phyloP scores from a whole-genome alignment of 2,329 filamentous ascomycete species.

The Colletotrichum higginsianum region DNA sequence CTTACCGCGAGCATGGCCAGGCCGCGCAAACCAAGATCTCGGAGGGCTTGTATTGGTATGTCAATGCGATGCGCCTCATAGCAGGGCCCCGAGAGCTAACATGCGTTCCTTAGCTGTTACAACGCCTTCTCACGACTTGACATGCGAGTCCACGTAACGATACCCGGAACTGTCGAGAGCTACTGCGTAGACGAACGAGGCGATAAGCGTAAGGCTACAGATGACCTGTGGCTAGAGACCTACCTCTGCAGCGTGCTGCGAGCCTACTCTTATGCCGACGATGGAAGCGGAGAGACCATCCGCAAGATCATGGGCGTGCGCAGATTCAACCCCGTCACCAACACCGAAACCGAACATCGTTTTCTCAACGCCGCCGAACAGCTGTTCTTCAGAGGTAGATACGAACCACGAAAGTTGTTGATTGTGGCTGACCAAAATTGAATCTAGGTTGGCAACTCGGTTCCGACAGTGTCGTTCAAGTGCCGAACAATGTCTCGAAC shows the following conservation, averaged over 20 bases:
- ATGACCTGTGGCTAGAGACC: slow-evolving; percentile 96
- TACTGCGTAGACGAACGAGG: slow-evolving; percentile 98
- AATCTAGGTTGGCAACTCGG: slow-evolving; percentile 88
- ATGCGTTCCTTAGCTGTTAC: slow-evolving; percentile 77
- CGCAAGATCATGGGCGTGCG: slow-evolving; percentile 98
- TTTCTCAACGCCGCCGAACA: slow-evolving; percentile 95
- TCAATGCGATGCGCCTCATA: slow-evolving; percentile 35
- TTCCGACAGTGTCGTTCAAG: slow-evolving; percentile 96
- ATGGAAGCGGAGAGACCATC: slow-evolving; percentile 93
- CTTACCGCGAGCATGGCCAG: slow-evolving; percentile 87
- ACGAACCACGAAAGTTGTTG: too few species aligned
- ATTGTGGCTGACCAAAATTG: slow-evolving; percentile 41
- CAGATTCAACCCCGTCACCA: slow-evolving; percentile 97
- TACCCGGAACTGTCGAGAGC: slow-evolving; percentile 95
- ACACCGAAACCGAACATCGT: slow-evolving; percentile 97
- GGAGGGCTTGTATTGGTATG: slow-evolving; percentile 91
- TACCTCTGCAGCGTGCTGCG: slow-evolving; percentile 95
- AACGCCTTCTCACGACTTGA: slow-evolving; percentile 98
- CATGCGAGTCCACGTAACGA: slow-evolving; percentile 98
- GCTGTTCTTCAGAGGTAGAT: slow-evolving; percentile 89
- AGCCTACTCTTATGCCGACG: slow-evolving; percentile 96
- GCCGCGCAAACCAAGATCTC: slow-evolving; percentile 83
- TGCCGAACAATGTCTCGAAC: slow-evolving; percentile 96
- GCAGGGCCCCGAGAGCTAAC: slow-evolving; percentile 50
- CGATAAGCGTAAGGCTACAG: slow-evolving; percentile 92